These are phyloP conservation scores for Penstemon newberryi DNA, from an alignment of 257 asterid species.

Conservation along the genomic window DNA sequence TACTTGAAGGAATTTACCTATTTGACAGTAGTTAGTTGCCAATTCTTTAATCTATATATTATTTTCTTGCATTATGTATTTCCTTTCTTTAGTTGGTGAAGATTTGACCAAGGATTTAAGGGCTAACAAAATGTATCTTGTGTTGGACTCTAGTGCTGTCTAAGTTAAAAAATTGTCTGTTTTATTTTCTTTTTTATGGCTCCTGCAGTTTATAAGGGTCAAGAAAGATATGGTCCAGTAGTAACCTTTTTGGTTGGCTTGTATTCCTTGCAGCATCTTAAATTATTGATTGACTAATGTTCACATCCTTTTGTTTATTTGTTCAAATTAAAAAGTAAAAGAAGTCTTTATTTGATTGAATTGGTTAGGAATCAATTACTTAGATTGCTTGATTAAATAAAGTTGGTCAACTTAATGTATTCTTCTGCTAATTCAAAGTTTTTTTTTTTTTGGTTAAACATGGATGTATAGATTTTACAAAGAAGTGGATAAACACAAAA, in stretches of 20 bases:
- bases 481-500: background rate
- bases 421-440: background rate
- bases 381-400: constrained; percentile 1
- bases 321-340: background rate
- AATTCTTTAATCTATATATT: background rate
- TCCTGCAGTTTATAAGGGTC: background rate
- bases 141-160: constrained; percentile 28
- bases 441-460: constrained; percentile 2
- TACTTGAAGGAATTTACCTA: background rate
- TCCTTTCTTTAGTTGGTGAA: constrained; percentile 32
- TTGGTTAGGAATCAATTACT: background rate
- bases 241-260: background rate
- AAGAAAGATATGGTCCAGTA: background rate
- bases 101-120: constrained; percentile 27
- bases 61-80: constrained; percentile 22
- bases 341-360: constrained; percentile 14
- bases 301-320: background rate
- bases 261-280: background rate
- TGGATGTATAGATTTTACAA: background rate
- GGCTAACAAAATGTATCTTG: constrained; percentile 2
- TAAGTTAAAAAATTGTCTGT: constrained; percentile 32
- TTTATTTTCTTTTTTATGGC: background rate
- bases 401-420: background rate
- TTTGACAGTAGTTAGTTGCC: background rate
- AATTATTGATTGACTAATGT: background rate